Evolutionary conservation across 441 rosid species (phyloP).

Genomic region (Biscutella laevigata): DNA sequence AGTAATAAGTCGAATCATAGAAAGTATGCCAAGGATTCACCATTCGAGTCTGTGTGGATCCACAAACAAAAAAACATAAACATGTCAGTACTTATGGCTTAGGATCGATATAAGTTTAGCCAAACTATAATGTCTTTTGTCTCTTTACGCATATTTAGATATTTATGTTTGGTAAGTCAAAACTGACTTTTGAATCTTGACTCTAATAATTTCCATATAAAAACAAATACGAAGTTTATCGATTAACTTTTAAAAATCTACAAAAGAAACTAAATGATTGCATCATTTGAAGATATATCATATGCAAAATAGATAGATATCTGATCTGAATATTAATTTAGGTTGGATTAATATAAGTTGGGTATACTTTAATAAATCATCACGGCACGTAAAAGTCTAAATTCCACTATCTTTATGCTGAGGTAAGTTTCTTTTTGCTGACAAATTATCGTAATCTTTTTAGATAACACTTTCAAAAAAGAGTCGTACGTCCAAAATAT

Average conservation of each 20-base stretch:
- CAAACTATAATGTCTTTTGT: too few species aligned
- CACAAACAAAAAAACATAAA: too few species aligned
- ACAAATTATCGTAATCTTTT: not conserved
- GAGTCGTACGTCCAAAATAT: too few species aligned
- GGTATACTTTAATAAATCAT: not conserved
- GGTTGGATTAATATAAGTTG: constrained; percentile 13
- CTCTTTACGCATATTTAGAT: not conserved
- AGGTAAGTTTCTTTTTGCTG: constrained; percentile 1
- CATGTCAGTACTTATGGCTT: too few species aligned
- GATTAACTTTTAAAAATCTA: not conserved
- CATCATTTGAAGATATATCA: not conserved
- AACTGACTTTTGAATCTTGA: not conserved
- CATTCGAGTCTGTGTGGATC: too few species aligned
- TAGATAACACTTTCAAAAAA: too few species aligned
- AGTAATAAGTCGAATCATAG: too few species aligned
- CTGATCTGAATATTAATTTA: constrained; percentile 16
- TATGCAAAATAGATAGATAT: not conserved
- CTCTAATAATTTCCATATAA: too few species aligned
- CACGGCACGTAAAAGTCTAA: constrained; percentile 15
- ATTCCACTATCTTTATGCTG: constrained; percentile 14
- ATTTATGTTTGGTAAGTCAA: not conserved
- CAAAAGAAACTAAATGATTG: not conserved
- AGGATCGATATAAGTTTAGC: too few species aligned
- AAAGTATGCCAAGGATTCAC: too few species aligned
- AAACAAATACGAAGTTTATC: not conserved